These are phyloP conservation scores for Auriculariales sp. DNA, from an alignment of 768 basidiomycete genomes.

Conservation along the genomic window DNA sequence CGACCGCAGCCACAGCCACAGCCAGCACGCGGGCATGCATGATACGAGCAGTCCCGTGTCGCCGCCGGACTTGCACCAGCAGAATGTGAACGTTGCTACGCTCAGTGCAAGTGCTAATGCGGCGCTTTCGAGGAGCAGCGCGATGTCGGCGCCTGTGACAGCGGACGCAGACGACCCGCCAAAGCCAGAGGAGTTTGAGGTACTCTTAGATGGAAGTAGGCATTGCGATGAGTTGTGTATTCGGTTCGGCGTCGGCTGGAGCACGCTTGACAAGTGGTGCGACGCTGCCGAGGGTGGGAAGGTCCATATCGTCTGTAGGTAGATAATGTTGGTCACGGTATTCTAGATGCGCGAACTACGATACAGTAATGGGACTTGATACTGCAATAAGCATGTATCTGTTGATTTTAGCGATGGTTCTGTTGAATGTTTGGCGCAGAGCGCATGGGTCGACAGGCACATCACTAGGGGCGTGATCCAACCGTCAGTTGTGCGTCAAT, in stretches of 20 bases:
- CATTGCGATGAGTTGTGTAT: constrained; percentile 85
- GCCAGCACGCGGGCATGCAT: constrained; percentile 6
- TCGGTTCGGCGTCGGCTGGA: constrained; percentile 73
- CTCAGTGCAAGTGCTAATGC: no score
- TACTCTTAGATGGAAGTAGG: constrained; percentile 74
- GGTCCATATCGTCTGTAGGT: not conserved
- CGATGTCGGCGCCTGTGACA: constrained; percentile 9
- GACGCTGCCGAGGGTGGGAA: constrained; percentile 34
- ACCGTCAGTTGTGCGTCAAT: no score
- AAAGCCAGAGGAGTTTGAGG: constrained; percentile 39
- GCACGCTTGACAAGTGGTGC: constrained; percentile 61
- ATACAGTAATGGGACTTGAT: no score
- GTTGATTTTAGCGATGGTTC: no score
- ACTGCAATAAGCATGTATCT: no score
- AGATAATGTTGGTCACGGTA: no score
- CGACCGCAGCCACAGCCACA: constrained; percentile 5
- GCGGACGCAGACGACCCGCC: constrained; percentile 10
- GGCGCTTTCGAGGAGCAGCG: no score
- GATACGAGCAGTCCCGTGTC: constrained; percentile 9
- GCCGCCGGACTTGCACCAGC: constrained; percentile 28
- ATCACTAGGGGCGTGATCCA: no score
- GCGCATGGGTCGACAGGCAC: no score
- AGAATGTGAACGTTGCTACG: constrained; percentile 38
- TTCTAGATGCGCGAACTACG: no score
- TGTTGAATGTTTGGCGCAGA: no score